Evolutionary conservation across 257 asterid species (phyloP).

Genomic region (Nyctanthes arbortristis): DNA sequence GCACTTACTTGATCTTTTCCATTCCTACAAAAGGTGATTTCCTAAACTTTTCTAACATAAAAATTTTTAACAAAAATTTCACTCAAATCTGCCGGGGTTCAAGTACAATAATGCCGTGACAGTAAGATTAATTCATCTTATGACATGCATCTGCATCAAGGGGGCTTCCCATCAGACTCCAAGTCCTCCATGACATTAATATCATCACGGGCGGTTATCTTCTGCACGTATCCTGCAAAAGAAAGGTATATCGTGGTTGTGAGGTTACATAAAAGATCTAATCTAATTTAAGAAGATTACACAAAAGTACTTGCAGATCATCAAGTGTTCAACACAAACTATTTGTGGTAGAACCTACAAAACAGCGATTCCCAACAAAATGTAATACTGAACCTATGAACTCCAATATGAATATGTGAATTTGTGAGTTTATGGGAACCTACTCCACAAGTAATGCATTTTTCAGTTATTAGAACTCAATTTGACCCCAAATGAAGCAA

Average conservation of each 20-base stretch:
- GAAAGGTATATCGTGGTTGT: background rate
- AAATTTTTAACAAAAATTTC: background rate
- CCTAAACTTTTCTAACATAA: background rate
- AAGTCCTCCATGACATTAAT: constrained; percentile 89
- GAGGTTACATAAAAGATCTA: background rate
- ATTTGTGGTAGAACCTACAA: background rate
- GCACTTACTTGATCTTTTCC: constrained; percentile 21
- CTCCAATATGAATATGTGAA: too few species aligned
- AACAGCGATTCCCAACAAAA: too few species aligned
- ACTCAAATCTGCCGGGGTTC: constrained; percentile 14
- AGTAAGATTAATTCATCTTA: constrained; percentile 18
- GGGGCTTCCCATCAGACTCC: constrained; percentile 59
- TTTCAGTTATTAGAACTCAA: too few species aligned
- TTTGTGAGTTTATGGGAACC: too few species aligned
- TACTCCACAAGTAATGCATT: too few species aligned
- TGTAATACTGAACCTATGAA: too few species aligned
- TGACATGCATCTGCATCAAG: constrained; percentile 34
- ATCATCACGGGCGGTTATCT: constrained; percentile 74
- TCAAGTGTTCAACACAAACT: background rate
- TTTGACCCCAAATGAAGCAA: too few species aligned
- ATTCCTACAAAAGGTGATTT: constrained; percentile 11
- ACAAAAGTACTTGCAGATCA: background rate
- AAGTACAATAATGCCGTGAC: constrained; percentile 9
- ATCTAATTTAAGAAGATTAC: background rate
- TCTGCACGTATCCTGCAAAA: constrained; percentile 86